A percentile compares a stretch with the other conserved stretches of the same genome.
These are phyloP conservation scores for Lactarius hatsudake DNA, from an alignment of 768 basidiomycete genomes.

Conservation along the genomic window DNA sequence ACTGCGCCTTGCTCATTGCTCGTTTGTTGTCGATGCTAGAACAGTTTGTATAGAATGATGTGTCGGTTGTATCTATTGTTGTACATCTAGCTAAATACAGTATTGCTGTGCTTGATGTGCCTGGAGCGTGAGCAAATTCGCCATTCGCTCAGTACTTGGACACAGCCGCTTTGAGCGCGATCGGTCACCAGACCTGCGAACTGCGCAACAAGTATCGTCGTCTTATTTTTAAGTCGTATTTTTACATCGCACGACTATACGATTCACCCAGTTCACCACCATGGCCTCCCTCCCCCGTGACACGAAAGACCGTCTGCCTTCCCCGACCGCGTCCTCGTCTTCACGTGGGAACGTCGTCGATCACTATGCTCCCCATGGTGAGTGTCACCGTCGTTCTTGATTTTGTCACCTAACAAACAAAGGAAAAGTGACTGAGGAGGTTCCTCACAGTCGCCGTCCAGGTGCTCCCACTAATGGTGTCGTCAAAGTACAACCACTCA, in stretches of 20 bases:
- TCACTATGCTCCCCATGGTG: constrained; percentile 27
- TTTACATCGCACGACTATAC: neutral
- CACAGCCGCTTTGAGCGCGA: neutral
- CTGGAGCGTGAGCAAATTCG: neutral
- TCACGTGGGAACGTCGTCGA: constrained; percentile 28
- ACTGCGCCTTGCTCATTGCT: neutral
- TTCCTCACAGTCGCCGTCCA: neutral
- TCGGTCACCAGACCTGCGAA: neutral
- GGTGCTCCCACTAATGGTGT: constrained; percentile 37
- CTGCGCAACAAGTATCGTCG: neutral
- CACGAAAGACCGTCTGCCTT: constrained; percentile 22
- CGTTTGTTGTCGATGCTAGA: constrained; percentile 4
- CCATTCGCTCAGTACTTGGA: neutral
- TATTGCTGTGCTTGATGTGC: neutral
- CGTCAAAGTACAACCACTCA: constrained; percentile 83
- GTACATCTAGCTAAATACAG: constrained; percentile 22
- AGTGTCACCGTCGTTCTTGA: constrained; percentile 8
- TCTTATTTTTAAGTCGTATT: neutral
- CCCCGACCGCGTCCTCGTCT: constrained; percentile 2
- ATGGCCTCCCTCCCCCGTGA: constrained; percentile 12
- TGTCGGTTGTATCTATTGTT: constrained; percentile 21
- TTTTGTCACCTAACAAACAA: constrained; percentile 21
- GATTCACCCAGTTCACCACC: neutral
- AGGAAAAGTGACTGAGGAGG: constrained; percentile 62
- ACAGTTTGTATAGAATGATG: constrained; percentile 16